Percentiles rank a stretch among this genome's conserved stretches.
phyloP scores from a whole-genome alignment of 768 basidiomycete species.

The Chiua virens region DNA sequence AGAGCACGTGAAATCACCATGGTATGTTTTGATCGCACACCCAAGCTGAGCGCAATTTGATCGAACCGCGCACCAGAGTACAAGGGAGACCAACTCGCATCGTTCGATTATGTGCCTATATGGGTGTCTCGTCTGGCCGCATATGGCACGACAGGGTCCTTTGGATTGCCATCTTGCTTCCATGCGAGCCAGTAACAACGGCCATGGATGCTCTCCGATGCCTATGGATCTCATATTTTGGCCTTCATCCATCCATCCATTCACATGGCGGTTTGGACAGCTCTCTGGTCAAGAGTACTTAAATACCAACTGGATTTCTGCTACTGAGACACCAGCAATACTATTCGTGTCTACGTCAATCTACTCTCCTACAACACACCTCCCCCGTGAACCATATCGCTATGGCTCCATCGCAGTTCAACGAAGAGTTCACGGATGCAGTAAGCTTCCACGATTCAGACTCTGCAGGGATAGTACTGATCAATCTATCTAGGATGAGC shows the following conservation, averaged over 20 bases:
- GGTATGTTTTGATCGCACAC: no score
- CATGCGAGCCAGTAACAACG: no score
- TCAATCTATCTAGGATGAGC: conserved; percentile 2
- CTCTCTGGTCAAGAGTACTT: conserved; percentile 16
- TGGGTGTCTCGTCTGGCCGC: no score
- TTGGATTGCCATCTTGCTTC: no score
- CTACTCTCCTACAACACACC: not conserved
- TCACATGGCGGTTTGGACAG: conserved; percentile 20
- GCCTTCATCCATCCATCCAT: conserved; percentile 12
- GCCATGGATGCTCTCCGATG: no score
- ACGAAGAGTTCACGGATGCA: conserved; percentile 5
- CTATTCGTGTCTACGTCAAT: not conserved
- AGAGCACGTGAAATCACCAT: no score
- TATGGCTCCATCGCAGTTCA: conserved; percentile 2
- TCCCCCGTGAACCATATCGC: not conserved
- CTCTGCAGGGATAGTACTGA: conserved; percentile 2
- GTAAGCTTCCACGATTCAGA: not conserved
- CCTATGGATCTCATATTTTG: not conserved
- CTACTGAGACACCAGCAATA: conserved; percentile 5
- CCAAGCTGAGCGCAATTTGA: no score
- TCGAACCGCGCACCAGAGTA: no score
- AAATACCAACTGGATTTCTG: conserved; percentile 16
- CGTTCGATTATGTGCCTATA: no score
- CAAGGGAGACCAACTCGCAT: no score
- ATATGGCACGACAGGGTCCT: no score